Conservation (phyloP, 345 rosid species). For the Kandelia obovata region DNA sequence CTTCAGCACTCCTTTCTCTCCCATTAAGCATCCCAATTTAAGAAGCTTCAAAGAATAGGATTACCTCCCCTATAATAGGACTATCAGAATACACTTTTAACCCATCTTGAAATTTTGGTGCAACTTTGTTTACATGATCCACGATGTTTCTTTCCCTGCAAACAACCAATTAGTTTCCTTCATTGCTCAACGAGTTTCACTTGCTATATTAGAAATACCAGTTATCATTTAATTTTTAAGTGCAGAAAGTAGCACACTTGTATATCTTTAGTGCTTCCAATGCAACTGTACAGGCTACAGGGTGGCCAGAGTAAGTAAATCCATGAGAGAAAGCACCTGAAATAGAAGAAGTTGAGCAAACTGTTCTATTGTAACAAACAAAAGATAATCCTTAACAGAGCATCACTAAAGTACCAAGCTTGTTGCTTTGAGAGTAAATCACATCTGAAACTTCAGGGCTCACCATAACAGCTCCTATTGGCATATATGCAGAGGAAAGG, state of each 20-base stretch:
- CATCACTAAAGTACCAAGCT: conserved; percentile 55
- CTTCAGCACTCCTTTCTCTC: background rate
- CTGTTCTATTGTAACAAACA: background rate
- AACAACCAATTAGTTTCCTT: background rate
- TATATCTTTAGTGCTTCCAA: conserved; percentile 70
- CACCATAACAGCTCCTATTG: conserved; percentile 86
- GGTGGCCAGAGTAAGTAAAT: conserved; percentile 95
- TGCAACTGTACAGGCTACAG: conserved; percentile 90
- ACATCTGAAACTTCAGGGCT: conserved; percentile 86
- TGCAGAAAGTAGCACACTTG: conserved; percentile 38
- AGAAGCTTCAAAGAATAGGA: conserved; percentile 2
- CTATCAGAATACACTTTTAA: conserved; percentile 70
- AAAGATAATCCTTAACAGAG: background rate
- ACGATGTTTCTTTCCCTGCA: conserved; percentile 76
- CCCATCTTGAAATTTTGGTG: conserved; percentile 85
- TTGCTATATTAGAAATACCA: background rate
- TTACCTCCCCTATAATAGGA: conserved; percentile 91
- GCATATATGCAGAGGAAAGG: conserved; percentile 88
- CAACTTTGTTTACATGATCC: conserved; percentile 50
- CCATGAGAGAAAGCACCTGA: conserved; percentile 89
- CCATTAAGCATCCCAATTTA: background rate
- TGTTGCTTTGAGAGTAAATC: conserved; percentile 86
- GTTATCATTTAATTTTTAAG: background rate
- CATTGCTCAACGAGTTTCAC: background rate
- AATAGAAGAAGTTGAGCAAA: conserved; percentile 10